A percentile compares a stretch with the other conserved stretches of the same genome.
Conservation (phyloP, 2,329 filamentous ascomycete species). For the Geoglossum cookeanum region DNA sequence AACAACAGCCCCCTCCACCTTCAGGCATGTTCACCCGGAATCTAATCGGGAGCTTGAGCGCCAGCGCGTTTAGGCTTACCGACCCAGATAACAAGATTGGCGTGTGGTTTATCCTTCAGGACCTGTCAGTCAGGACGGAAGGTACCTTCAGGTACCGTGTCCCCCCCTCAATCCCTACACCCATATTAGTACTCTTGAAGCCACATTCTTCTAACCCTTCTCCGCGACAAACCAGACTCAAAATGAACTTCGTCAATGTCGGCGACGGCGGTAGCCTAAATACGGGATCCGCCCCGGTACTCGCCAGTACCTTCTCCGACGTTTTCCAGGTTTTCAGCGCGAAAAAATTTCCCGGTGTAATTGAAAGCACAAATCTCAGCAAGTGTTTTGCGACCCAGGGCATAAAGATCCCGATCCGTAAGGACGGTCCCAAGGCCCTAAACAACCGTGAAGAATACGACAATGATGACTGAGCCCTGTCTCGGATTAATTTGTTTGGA, state of each 20-base stretch:
- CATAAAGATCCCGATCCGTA: conserved; percentile 90
- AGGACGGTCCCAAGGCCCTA: conserved; percentile 45
- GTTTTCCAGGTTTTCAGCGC: conserved; percentile 87
- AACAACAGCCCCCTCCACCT: conserved; percentile 28
- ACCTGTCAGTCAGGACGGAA: conserved; percentile 85
- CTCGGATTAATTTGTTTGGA: background rate
- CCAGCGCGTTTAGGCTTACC: conserved; percentile 68
- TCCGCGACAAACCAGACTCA: conserved; percentile 26
- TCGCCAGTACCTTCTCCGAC: conserved; percentile 73
- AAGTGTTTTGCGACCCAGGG: conserved; percentile 86
- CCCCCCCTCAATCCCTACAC: background rate
- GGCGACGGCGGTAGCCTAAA: conserved; percentile 42
- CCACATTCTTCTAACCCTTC: background rate
- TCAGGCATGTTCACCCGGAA: conserved; percentile 88
- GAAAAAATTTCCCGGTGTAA: conserved; percentile 96
- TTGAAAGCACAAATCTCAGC: conserved; percentile 78
- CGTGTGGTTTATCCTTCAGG: conserved; percentile 93
- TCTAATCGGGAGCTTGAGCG: conserved; percentile 76
- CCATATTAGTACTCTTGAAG: too few relatives aligned
- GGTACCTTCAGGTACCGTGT: conserved; percentile 60
- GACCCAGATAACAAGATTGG: conserved; percentile 66
- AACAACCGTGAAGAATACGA: conserved; percentile 26
- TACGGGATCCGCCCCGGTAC: conserved; percentile 56
- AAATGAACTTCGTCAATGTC: conserved; percentile 71
- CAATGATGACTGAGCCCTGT: conserved; percentile 16